phyloP scores from a whole-genome alignment of 176 grass and related monocot species.

The Lolium multiflorum region DNA sequence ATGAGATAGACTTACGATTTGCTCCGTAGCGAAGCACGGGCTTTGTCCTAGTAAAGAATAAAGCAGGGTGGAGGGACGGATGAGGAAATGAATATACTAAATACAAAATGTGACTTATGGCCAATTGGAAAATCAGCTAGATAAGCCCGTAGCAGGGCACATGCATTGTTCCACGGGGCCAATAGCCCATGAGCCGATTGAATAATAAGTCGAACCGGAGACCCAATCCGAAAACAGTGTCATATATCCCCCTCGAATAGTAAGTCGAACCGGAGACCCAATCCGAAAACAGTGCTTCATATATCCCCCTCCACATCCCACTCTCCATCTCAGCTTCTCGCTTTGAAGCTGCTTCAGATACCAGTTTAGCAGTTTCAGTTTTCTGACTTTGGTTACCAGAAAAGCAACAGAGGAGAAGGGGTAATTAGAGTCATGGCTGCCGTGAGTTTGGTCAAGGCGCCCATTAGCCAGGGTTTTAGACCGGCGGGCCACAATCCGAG shows the following conservation, averaged over 20 bases:
- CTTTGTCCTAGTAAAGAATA: no score
- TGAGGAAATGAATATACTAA: no score
- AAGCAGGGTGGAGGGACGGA: no score
- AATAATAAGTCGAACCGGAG: not conserved
- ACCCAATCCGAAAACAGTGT: not conserved
- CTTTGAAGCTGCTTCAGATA: slow-evolving; percentile 45
- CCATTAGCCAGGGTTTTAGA: slow-evolving; percentile 37
- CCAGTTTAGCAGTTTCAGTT: not conserved
- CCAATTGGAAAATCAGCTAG: no score
- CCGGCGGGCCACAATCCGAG: not conserved
- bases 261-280: no score
- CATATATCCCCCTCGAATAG: not conserved
- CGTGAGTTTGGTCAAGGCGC: not conserved
- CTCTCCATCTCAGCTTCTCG: slow-evolving; percentile 44
- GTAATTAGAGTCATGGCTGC: no score
- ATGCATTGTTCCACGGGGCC: not conserved
- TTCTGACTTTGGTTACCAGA: no score
- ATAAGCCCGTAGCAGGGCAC: not conserved
- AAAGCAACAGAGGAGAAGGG: not conserved
- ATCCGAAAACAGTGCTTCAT: not conserved
- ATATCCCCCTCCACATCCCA: not conserved
- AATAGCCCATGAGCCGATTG: not conserved
- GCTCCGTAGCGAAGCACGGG: no score
- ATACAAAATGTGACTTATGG: no score
- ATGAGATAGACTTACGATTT: no score